Conservation (phyloP, 2,329 filamentous ascomycete species). For the Neofusicoccum kwambonambiense region DNA sequence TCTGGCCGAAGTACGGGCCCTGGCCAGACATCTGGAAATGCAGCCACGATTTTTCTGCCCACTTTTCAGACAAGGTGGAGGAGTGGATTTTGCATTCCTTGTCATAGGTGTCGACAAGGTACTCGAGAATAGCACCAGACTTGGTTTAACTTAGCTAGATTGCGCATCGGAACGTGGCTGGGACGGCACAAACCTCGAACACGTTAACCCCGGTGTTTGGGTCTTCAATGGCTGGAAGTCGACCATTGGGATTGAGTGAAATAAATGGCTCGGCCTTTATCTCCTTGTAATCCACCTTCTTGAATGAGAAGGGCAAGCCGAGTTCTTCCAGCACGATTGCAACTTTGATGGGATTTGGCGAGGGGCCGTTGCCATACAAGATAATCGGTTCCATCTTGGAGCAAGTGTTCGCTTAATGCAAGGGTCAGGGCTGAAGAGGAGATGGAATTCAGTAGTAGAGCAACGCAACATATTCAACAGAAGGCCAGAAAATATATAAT, state of each 20-base stretch:
- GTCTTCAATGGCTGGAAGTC: conserved; percentile 44
- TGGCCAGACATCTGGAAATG: conserved; percentile 48
- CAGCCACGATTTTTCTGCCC: conserved; percentile 45
- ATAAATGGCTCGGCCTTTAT: conserved; percentile 40
- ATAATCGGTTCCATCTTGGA: no score
- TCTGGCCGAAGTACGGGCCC: conserved; percentile 46
- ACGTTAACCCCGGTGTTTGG: conserved; percentile 44
- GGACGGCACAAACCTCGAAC: conserved; percentile 30
- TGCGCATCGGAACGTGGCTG: background rate
- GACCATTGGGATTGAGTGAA: conserved; percentile 41
- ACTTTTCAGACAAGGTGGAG: conserved; percentile 34
- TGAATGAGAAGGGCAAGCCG: conserved; percentile 38
- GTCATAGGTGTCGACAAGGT: conserved; percentile 47
- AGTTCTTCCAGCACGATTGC: conserved; percentile 47
- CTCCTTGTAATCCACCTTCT: conserved; percentile 36
- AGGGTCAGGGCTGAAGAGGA: no score
- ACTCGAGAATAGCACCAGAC: conserved; percentile 46
- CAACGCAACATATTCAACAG: no score
- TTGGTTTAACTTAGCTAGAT: conserved; percentile 20
- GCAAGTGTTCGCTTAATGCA: no score
- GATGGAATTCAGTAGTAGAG: no score
- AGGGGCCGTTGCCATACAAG: no score
- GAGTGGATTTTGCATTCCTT: conserved; percentile 40
- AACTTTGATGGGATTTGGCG: no score
- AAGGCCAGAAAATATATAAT: no score